Base-by-base conservation (phyloP, 163 green algal species). In the Chlorella variabilis region DNA sequence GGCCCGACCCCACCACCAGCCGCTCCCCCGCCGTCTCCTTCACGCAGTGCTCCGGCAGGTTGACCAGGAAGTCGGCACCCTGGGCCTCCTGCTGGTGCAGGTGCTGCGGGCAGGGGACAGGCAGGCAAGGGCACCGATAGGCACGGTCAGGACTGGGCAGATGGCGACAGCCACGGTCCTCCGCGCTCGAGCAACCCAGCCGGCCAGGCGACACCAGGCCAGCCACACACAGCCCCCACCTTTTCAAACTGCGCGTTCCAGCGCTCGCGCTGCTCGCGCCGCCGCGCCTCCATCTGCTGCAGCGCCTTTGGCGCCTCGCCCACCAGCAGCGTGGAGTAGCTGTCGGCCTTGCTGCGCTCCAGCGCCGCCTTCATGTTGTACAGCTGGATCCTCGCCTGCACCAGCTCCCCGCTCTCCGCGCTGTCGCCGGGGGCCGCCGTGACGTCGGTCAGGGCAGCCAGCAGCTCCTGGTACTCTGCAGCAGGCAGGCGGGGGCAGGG, bases 1-100 rank as follows among this genome's bases (percentile, higher is more conserved):
- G 42, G 25, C 83, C 83, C 3, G 71, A 54, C 7, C 33, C 31
- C 25, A 89, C 36, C 54, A 89, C 58, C 21, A 85, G 27, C 20
- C 45, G 25, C 56, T 89, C 76, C 20, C 73, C 84, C 11, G 34
- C 38, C 2, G 84, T 83, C 68, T 89, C 86, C 8, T 70, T 75
- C 8, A 90, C 45, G 71, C 86, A 90, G 63, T 90, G 83, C 74
- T 86, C 71, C 0, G 86, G 84, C 71, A 90, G 59, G n/a, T 85
- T 33, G 21, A 65, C 67, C 6, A 86, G 41, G 34, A 56, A 83
- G 75, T 87, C 81, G 21, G 27, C 29, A 45, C 84, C 84, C 18
- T 45, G 66, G 8, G 34, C 77, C 66, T 69, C 20, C 38, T 77
- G 51, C 34, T 38, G 23, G 2, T 27, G 20, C 27, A 83, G 51